Percentiles rank a stretch among this genome's conserved stretches.
Evolutionary conservation across 2,329 filamentous ascomycete species (phyloP).

Genomic region (Helicocarpus griseus): DNA sequence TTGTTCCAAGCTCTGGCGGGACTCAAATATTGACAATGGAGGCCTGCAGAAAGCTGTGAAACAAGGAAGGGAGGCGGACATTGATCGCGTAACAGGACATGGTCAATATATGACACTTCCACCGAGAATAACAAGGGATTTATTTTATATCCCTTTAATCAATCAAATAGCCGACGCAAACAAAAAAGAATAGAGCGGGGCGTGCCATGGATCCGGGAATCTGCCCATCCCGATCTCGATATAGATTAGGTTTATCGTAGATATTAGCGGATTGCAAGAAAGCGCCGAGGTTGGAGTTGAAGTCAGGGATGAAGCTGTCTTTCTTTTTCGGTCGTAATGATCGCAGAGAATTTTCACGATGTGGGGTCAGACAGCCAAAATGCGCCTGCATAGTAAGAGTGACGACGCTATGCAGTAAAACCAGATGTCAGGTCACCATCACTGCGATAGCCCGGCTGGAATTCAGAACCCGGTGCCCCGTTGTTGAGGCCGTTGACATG

Average conservation of each 20-base stretch:
- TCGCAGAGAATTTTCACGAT: neutral
- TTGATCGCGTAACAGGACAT: neutral
- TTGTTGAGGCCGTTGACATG: neutral
- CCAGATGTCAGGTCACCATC: neutral
- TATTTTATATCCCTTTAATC: neutral
- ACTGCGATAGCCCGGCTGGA: neutral
- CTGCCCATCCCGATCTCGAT: neutral
- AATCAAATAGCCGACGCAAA: neutral
- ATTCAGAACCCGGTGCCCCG: neutral
- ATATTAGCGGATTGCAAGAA: neutral
- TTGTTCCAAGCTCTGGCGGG: neutral
- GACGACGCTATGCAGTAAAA: neutral
- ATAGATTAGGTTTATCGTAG: neutral
- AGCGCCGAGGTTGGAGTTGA: neutral
- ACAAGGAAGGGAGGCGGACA: neutral
- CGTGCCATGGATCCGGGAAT: too few species aligned
- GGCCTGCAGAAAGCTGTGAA: neutral
- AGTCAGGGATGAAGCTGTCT: too few species aligned
- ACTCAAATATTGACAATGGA: neutral
- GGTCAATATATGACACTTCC: neutral
- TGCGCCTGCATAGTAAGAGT: neutral
- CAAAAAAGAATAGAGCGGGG: neutral
- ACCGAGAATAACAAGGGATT: neutral
- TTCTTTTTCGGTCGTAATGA: neutral
- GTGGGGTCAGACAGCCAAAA: neutral